Evolutionary conservation across 73 alveolate genomes (phyloP), one percentile per base, ranked within the genome.

Genomic region (Durusdinium trenchii): DNA sequence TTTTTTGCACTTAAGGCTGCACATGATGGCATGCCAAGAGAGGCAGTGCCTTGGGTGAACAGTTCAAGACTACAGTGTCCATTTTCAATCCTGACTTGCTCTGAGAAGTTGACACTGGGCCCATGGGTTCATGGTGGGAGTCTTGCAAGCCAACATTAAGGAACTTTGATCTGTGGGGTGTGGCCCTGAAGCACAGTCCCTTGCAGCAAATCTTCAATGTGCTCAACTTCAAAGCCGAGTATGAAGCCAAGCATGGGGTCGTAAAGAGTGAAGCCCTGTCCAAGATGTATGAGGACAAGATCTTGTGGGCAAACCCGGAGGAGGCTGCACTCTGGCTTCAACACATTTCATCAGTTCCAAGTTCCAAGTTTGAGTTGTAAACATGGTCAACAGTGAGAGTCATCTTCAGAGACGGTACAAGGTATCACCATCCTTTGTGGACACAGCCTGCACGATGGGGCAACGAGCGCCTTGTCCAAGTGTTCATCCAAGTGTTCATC

Each of bases 391-490:
- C 32, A 57, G 69, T 16, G 23, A 57, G 32, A 57, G 23, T 16
- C 69, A 57, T 57, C 69, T n/a, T n/a, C n/a, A n/a, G n/a, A n/a
- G n/a, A 57, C 69, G 23, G 9, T 73, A 30, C 40, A 48, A 73
- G 85, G 85, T 75, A 75, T 75, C 85, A 6, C 54, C 85, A 6
- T 75, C 85, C 16, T 75, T 75, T 16, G 85, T 75, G 57, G 85
- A 75, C 85, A 75, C 85, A 0, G 85, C 85, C 10, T 75, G 85
- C 85, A 75, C 85, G 12, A 75, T 75, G 85, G 85, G 85, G 51
- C 12, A 38, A 50, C 32, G 85, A 38, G 85, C 51, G 54, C 51
- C 57, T 75, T 36, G 54, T 75, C 16, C n/a, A 14, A 10, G 16
- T 54, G 54, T 10, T 32, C 28, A 23, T 57, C n/a, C n/a, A n/a